Conservation (phyloP, 805 yeast genomes). For the Kazachstania psychrophila region DNA sequence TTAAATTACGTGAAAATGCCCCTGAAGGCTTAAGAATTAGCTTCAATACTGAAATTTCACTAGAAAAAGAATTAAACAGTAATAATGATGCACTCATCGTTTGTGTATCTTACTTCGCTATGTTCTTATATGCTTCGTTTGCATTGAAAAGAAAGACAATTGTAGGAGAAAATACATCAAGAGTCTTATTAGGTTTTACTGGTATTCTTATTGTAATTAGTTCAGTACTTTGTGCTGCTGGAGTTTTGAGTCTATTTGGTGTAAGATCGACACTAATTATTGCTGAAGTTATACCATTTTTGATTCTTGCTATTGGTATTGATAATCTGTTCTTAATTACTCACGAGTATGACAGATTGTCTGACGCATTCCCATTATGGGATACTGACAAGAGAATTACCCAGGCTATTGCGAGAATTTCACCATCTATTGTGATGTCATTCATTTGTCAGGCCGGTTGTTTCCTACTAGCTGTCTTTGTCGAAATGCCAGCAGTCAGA, state of each 20-base stretch:
- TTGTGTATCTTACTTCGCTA: conserved; percentile 62
- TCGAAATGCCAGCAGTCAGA: conserved; percentile 91
- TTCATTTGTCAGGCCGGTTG: conserved; percentile 72
- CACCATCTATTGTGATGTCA: conserved; percentile 79
- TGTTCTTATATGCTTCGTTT: conserved; percentile 82
- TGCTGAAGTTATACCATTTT: conserved; percentile 93
- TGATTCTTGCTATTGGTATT: conserved; percentile 90
- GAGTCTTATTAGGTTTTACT: conserved; percentile 69
- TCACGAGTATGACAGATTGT: conserved; percentile 60
- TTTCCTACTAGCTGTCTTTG: conserved; percentile 67
- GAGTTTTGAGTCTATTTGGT: conserved; percentile 66
- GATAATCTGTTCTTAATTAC: conserved; percentile 85
- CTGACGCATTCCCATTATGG: conserved; percentile 38
- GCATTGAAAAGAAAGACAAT: conserved; percentile 40
- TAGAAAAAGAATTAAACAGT: conserved; percentile 75
- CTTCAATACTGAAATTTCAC: conserved; percentile 74
- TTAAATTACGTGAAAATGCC: conserved; percentile 37
- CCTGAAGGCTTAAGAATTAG: conserved; percentile 52
- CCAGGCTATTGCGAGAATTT: conserved; percentile 59
- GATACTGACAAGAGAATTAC: conserved; percentile 52
- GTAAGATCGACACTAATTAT: conserved; percentile 82
- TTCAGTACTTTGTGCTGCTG: conserved; percentile 77
- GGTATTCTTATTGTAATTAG: conserved; percentile 76
- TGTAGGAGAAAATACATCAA: conserved; percentile 32
- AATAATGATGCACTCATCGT: conserved; percentile 70